Evolutionary conservation across 108 stramenopile genomes (phyloP).

Genomic region (Bacterosira constricta): DNA sequence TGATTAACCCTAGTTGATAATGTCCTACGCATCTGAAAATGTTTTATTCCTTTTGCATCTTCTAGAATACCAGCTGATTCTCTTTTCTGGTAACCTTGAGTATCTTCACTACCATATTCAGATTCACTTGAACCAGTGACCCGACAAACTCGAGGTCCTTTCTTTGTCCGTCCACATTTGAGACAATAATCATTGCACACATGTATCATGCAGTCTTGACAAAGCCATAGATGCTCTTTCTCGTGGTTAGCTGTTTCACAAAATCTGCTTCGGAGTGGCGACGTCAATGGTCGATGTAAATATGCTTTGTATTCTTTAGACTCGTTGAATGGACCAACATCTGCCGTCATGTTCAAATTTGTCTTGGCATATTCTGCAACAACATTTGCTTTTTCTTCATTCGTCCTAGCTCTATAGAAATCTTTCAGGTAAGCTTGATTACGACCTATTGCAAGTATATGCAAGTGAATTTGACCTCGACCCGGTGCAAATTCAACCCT

Average conservation of each 20-base stretch:
- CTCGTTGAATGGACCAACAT: neutral
- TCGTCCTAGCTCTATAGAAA: neutral
- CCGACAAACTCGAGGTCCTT: too few species aligned
- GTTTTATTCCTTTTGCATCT: too few species aligned
- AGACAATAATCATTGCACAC: neutral
- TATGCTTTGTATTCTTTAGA: neutral
- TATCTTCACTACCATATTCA: too few species aligned
- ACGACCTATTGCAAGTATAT: conserved; percentile 14
- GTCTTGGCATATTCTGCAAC: neutral
- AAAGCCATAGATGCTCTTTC: neutral
- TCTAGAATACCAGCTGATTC: too few species aligned
- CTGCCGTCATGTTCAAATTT: conserved; percentile 7
- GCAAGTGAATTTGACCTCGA: conserved; percentile 24
- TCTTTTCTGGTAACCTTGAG: too few species aligned
- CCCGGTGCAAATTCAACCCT: conserved; percentile 18
- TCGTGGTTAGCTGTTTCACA: neutral
- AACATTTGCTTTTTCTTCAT: neutral
- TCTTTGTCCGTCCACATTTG: too few species aligned
- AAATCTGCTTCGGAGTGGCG: neutral
- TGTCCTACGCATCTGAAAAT: too few species aligned
- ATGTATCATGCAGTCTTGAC: neutral
- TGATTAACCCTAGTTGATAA: too few species aligned
- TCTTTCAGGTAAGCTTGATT: conserved; percentile 9
- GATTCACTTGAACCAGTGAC: too few species aligned
- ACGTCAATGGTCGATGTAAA: neutral